Conservation (phyloP, 208 protist genomes). For the Entamoeba dispar region DNA sequence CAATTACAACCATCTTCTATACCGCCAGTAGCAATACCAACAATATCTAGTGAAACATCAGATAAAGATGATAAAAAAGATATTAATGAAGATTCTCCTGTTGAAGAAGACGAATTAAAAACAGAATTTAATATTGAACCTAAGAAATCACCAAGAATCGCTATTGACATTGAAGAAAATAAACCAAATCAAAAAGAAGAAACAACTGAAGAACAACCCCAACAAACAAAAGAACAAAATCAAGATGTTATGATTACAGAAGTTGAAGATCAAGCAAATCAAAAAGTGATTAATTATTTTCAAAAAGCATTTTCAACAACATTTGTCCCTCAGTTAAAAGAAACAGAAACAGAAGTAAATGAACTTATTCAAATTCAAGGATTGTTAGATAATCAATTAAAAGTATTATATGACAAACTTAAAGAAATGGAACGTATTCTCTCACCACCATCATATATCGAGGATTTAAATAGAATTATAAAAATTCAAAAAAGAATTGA, state of each 20-base stretch:
- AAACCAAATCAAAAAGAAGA: neutral
- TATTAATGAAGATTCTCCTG: too few relatives aligned
- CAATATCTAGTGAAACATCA: neutral
- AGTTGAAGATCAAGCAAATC: neutral
- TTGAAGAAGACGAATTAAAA: neutral
- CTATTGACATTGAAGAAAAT: neutral
- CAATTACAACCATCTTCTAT: neutral
- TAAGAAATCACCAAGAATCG: neutral
- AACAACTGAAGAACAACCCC: neutral
- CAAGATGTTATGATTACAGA: neutral
- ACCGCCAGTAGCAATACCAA: neutral
- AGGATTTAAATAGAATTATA: neutral
- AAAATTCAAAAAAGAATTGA: neutral
- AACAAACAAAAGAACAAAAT: neutral
- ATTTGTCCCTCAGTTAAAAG: neutral
- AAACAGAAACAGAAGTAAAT: neutral
- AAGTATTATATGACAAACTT: neutral
- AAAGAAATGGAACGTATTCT: neutral
- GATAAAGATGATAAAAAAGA: neutral
- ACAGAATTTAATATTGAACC: neutral
- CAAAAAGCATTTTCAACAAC: neutral
- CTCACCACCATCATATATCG: neutral
- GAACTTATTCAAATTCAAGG: neutral
- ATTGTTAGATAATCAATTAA: neutral
- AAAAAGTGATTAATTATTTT: neutral